These are phyloP conservation scores for Hypoxylon subgilvum DNA, from an alignment of 495 filamentous ascomycete species.

Conservation along the genomic window DNA sequence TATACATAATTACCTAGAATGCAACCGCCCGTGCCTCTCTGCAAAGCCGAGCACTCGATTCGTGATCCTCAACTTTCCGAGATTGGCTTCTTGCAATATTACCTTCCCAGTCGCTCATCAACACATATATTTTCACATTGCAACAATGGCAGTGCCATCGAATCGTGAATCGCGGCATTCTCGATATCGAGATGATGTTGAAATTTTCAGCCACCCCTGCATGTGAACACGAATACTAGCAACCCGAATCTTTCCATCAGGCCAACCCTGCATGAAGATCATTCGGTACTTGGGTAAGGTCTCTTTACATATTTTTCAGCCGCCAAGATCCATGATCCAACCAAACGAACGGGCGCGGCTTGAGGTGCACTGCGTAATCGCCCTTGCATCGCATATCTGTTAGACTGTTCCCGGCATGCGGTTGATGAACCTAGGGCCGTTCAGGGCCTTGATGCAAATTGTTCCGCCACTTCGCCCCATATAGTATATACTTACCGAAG, in stretches of 20 bases:
- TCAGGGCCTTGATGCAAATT: slow-evolving; percentile 12
- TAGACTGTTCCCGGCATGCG: slow-evolving; percentile 25
- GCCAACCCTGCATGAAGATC: slow-evolving; percentile 28
- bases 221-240: slow-evolving; percentile 18
- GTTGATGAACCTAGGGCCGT: slow-evolving; percentile 11
- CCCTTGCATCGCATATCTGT: slow-evolving; percentile 37
- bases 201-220: slow-evolving; percentile 20
- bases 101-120: slow-evolving; percentile 11
- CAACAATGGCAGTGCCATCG: slow-evolving; percentile 9
- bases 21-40: neutral
- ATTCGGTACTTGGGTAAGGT: slow-evolving; percentile 40
- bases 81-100: slow-evolving; percentile 18
- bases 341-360: slow-evolving; percentile 22
- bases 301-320: slow-evolving; percentile 31
- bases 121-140: slow-evolving; percentile 10
- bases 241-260: slow-evolving; percentile 36
- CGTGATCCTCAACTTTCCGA: slow-evolving; percentile 13
- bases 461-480: slow-evolving; percentile 10
- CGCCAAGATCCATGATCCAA: slow-evolving; percentile 28
- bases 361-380: slow-evolving; percentile 32
- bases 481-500: slow-evolving; percentile 25
- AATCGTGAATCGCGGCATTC: neutral
- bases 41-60: slow-evolving; percentile 2
- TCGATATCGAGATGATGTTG: slow-evolving; percentile 1
- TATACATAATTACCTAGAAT: neutral